phyloP scores from a whole-genome alignment of 2,329 filamentous ascomycete genomes.

The Fusarium verticillioides region DNA sequence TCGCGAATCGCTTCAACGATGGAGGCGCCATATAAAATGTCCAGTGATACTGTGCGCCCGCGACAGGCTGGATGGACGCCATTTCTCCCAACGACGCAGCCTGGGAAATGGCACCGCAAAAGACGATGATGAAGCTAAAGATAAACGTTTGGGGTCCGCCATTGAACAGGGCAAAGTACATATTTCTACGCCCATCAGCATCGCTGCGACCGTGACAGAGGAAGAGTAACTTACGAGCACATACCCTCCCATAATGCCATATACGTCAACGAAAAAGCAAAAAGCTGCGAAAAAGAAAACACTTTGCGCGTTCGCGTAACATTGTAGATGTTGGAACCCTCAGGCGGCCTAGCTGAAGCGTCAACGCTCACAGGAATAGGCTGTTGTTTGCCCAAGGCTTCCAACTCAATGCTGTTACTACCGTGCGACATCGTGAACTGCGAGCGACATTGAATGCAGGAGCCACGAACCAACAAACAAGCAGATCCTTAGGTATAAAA shows the following conservation, averaged over 20 bases:
- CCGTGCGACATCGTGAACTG: conserved; percentile 26
- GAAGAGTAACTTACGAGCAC: conserved; percentile 33
- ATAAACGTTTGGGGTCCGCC: conserved; percentile 41
- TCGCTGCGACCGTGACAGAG: rapidly evolving
- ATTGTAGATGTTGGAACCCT: conserved; percentile 27
- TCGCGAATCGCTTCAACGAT: conserved; percentile 35
- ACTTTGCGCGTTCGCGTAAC: conserved; percentile 40
- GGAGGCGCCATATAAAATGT: conserved; percentile 39
- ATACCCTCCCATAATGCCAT: conserved; percentile 43
- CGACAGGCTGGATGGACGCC: conserved; percentile 41
- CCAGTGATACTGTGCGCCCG: conserved; percentile 41
- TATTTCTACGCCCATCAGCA: conserved; percentile 30
- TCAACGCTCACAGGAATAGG: conserved; percentile 21
- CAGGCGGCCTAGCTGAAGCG: conserved; percentile 12
- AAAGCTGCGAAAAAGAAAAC: conserved; percentile 41
- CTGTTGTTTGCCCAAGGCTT: conserved; percentile 22
- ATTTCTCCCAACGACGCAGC: conserved; percentile 41
- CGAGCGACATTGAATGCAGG: background rate
- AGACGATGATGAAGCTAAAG: conserved; percentile 43
- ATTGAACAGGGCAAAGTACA: conserved; percentile 43
- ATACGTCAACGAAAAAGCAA: conserved; percentile 42
- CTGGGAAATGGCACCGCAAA: conserved; percentile 39
- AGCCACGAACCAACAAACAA: background rate
- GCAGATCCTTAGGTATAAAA: conserved; percentile 17
- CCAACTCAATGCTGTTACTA: conserved; percentile 33